These are phyloP conservation scores for Hirschfeldia incana DNA, from an alignment of 345 rosid species.

Conservation along the genomic window DNA sequence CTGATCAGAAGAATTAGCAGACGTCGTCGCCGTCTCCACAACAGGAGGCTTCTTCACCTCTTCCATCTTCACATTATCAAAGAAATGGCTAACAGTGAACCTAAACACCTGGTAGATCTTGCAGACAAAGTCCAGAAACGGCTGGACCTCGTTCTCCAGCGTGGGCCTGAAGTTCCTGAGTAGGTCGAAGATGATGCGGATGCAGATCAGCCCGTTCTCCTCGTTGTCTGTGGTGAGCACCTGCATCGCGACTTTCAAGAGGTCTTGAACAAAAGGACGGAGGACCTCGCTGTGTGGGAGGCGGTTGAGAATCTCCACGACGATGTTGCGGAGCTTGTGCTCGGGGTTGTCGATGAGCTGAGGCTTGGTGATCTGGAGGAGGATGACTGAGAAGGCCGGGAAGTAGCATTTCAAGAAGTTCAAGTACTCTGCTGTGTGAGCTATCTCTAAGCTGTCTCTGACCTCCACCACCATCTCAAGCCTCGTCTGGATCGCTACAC, in stretches of 20 bases:
- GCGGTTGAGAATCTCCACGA: slow-evolving; percentile 92
- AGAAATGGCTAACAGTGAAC: slow-evolving; percentile 80
- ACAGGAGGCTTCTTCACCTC: slow-evolving; percentile 86
- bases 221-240: slow-evolving; percentile 93
- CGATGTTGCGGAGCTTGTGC: slow-evolving; percentile 87
- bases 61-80: slow-evolving; percentile 64
- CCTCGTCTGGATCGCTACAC: slow-evolving; percentile 76
- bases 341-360: slow-evolving; percentile 82
- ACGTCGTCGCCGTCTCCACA: slow-evolving; percentile 57
- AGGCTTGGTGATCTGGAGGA: slow-evolving; percentile 74
- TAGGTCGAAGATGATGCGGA: slow-evolving; percentile 89
- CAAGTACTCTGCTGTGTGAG: slow-evolving; percentile 92
- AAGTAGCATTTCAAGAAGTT: slow-evolving; percentile 95
- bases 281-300: slow-evolving; percentile 97
- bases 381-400: slow-evolving; percentile 79
- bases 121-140: slow-evolving; percentile 93
- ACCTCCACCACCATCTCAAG: slow-evolving; percentile 93
- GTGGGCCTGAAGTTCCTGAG: slow-evolving; percentile 95
- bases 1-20: slow-evolving; percentile 72
- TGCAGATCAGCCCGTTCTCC: slow-evolving; percentile 94
- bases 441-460: slow-evolving; percentile 96
- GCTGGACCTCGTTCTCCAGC: slow-evolving; percentile 90
- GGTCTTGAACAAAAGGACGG: slow-evolving; percentile 97
- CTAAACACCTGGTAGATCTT: slow-evolving; percentile 91
- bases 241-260: slow-evolving; percentile 95